phyloP scores from a whole-genome alignment of 305 asterid species.

The Andrographis paniculata region DNA sequence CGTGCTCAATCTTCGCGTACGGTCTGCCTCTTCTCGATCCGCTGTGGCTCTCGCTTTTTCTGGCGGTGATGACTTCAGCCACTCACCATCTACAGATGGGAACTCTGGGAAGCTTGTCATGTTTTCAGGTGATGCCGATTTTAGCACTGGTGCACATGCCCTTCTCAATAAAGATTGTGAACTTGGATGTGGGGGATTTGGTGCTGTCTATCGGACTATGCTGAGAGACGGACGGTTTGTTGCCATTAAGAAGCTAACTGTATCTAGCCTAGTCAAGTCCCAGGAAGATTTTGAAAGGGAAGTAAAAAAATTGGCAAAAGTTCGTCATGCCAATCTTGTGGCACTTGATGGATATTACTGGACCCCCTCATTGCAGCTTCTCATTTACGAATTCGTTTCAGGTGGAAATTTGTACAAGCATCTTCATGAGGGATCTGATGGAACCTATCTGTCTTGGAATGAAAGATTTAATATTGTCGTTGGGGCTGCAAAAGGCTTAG shows the following conservation, averaged over 20 bases:
- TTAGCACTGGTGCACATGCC: conserved; percentile 61
- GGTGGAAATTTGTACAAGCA: conserved; percentile 65
- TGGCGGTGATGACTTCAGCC: conserved; percentile 57
- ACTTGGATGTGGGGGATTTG: conserved; percentile 85
- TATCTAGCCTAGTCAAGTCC: conserved; percentile 61
- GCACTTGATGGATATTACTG: conserved; percentile 77
- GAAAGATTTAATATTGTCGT: conserved; percentile 56
- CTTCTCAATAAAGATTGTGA: conserved; percentile 79
- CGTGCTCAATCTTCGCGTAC: conserved; percentile 74
- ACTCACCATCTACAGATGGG: conserved; percentile 42
- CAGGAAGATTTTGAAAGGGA: conserved; percentile 76
- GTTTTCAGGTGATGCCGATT: conserved; percentile 73
- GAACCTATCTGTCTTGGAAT: conserved; percentile 45
- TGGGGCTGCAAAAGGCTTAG: conserved; percentile 66
- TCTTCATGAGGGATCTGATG: conserved; percentile 53
- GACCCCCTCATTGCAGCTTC: conserved; percentile 78
- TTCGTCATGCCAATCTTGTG: conserved; percentile 51
- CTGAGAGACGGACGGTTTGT: conserved; percentile 63
- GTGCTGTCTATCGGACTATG: conserved; percentile 59
- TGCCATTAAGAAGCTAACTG: conserved; percentile 77
- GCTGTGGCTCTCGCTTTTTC: conserved; percentile 49
- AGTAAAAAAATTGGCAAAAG: conserved; percentile 50
- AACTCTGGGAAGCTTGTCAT: conserved; percentile 82
- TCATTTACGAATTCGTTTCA: conserved; percentile 55
- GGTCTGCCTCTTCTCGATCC: conserved; percentile 43